A percentile compares a stretch with the other conserved stretches of the same genome.
These are phyloP conservation scores for Urochloa ruziziensis DNA, from an alignment of 176 grass and related monocot genomes.

Conservation along the genomic window DNA sequence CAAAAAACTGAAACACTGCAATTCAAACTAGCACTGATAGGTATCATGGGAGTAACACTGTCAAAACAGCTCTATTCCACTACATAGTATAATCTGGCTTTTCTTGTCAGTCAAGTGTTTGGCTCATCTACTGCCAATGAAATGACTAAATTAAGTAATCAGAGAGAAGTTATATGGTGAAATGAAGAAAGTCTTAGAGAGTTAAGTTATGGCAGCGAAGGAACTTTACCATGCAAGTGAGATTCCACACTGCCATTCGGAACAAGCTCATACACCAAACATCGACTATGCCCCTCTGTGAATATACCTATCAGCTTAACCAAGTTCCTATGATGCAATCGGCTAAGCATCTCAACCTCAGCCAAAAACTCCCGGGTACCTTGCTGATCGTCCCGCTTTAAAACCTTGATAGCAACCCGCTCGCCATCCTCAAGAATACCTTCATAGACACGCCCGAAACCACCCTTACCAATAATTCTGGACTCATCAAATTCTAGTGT, in stretches of 20 bases:
- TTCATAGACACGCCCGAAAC: conserved; percentile 95
- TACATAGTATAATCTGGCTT: neutral
- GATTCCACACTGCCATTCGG: conserved; percentile 90
- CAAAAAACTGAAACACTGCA: neutral
- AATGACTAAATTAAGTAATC: conserved; percentile 7
- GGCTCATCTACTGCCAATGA: conserved; percentile 13
- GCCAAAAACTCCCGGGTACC: conserved; percentile 89
- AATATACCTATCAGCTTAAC: conserved; percentile 97
- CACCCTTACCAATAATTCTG: conserved; percentile 93
- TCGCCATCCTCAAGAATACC: conserved; percentile 72
- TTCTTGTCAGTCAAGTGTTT: conserved; percentile 4
- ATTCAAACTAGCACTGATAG: neutral
- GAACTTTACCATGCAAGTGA: conserved; percentile 84
- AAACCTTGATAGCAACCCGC: conserved; percentile 75
- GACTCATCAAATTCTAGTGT: conserved; percentile 76
- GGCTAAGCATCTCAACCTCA: conserved; percentile 99
- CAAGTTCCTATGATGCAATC: conserved; percentile 95
- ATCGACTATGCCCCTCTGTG: conserved; percentile 66
- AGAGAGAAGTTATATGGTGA: conserved; percentile 23
- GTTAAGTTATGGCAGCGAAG: neutral
- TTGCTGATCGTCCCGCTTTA: conserved; percentile 90
- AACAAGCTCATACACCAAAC: conserved; percentile 94
- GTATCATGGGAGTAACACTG: neutral
- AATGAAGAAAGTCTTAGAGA: conserved; percentile 25
- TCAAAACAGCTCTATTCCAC: neutral